Base-by-base conservation (phyloP, 106 monocot genomes). In the Narthecium ossifragum region DNA sequence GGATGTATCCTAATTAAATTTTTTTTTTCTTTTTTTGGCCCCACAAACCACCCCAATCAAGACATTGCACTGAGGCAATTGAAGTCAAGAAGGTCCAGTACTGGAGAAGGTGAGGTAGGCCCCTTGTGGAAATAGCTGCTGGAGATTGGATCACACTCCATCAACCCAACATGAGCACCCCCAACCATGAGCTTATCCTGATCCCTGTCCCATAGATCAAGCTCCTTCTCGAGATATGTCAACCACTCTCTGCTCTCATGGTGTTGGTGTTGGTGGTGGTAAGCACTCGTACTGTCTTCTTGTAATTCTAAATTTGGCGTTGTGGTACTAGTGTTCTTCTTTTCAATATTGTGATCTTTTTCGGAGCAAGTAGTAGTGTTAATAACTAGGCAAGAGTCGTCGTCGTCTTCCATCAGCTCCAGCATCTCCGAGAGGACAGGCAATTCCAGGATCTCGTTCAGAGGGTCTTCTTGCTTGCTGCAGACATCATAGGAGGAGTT, bases 221-320 rank as follows among this genome's bases (percentile, higher is more conserved):
- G 66, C 67, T 88, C 83, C 37, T 64, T 75, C 60, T 88, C 88
- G 55, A 88, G 64, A 41, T 76, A 60, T 13, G 62, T 62, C 57
- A 83, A 60, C 88, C 78, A 88, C 12, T 31, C 52, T 3, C 10
- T 46, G 39, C 55, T 46, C n/a, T 34, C 52, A 17, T 68, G 8
- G 17, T 36, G 28, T 2, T 53, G 13, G 6, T 53, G 26, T 28
- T 3, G 18, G 31, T 46, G 0, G 9, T 21, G 43, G 32, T 36
- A 1, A 26, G 14, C 26, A 5, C 24, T 14, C 13, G n/a, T 37
- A 22, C 27, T 43, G 60, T 6, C 27, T 47, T 38, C 11, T 6
- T 31, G 33, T 5, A 24, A 21, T 18, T 61, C 61, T n/a, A 12
- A 31, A 21, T 7, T 21, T 2, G 12, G 8, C 6, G 23, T 12